Evolutionary conservation across 2,329 filamentous ascomycete species (phyloP).

Genomic region (Ascochyta fabae): DNA sequence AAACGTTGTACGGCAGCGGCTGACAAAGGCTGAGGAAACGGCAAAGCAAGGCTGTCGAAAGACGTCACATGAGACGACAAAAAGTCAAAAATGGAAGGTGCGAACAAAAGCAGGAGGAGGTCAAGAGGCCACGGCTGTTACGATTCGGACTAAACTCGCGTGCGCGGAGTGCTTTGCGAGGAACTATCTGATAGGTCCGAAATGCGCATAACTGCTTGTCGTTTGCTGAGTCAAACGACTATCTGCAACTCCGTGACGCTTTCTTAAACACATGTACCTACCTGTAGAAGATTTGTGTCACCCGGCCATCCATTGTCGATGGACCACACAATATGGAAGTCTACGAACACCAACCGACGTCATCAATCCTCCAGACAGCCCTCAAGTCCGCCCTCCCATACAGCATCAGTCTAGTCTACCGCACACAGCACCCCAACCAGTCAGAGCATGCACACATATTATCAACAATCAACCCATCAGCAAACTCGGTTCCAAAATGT

Average conservation of each 20-base stretch:
- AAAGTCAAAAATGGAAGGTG: neutral
- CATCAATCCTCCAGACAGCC: constrained; percentile 60
- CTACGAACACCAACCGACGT: constrained; percentile 31
- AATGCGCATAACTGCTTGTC: neutral
- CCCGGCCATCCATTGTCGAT: neutral
- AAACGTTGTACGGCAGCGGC: neutral
- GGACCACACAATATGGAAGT: constrained; percentile 4
- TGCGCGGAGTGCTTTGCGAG: neutral
- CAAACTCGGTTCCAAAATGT: constrained; percentile 32
- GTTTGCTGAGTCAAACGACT: neutral
- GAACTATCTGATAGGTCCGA: constrained; percentile 7
- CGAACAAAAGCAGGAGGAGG: neutral
- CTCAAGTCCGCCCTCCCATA: constrained; percentile 62
- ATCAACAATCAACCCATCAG: constrained; percentile 47
- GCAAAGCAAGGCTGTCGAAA: neutral
- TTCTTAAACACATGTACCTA: neutral
- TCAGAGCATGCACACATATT: constrained; percentile 46
- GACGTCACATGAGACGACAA: neutral
- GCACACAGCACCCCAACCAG: constrained; percentile 64
- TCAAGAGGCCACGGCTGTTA: neutral
- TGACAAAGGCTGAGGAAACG: neutral
- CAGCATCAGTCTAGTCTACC: constrained; percentile 67
- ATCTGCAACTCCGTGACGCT: neutral
- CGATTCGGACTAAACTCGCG: neutral
- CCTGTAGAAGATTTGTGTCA: neutral